Base-by-base conservation (phyloP, 2,329 filamentous ascomycete species). In the Raffaelea ambrosiae region DNA sequence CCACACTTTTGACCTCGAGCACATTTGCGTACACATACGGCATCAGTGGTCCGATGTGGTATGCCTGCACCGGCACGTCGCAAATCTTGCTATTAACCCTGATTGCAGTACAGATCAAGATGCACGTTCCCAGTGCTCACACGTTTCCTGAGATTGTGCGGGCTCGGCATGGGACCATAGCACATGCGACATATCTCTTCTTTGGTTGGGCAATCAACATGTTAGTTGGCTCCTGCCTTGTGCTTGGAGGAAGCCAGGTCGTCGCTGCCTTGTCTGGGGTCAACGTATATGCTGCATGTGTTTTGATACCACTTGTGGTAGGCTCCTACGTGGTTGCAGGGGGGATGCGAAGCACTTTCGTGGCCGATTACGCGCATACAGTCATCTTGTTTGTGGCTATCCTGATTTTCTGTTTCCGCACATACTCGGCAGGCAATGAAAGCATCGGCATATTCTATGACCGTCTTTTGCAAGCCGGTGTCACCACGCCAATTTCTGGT, bases 121-220 rank as follows among this genome's bases (percentile, higher is more conserved):
- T 58, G 3, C 61, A 65, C 46, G 61, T 64, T 1, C 65, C 67
- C 1, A 62, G 63, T 9, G 66, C 65, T 1, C 67, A 70, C 51
- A 69, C 67, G 1, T 68, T 67, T 48, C 65, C 64, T 5, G 67
- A 71, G 51, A 69, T 69, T 44, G 61, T 70, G 1, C 57, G 64
- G 5, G 55, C 57, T 3, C 57, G 66, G 4, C 63, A 70, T 48
- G 68, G 67, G 1, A 58, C 55, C 14, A 40, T 59, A 3, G 64
- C 64, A 2, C 67, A 70, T 51, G 16, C 63, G 2, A 65, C 60
- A 1, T 70, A 66, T 49, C 56, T 68, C 13, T 67, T 65, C 54
- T 66, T 65, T 47, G 66, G 62, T 0, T 61, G 61, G 40, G 62
- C 61, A 2, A 69, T 64, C 3, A 70, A 70, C 48, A 61, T 69